Evolutionary conservation across 345 rosid species (phyloP), one percentile per base, ranked within the genome.

Genomic region (Leavenworthia alabamica): DNA sequence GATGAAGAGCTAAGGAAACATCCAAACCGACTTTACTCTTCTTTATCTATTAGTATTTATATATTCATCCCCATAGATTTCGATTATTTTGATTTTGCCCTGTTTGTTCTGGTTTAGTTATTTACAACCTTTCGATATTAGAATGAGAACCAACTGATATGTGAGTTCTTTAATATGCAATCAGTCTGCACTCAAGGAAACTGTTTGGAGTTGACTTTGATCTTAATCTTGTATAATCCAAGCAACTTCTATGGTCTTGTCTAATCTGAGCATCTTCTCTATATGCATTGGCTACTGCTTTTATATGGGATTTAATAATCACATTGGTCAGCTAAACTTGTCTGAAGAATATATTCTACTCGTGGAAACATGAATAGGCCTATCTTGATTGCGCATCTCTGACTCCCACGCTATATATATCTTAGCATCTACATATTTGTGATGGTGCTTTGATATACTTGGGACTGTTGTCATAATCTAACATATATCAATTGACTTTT

Each of bases 11-110:
- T 0, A 13, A 59, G 36, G 59, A 40, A 58, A 50, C 27, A 59
- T 37, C 46, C 54, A 42, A 50, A 48, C 57, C 57, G 56, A 60
- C 67, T 26, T 60, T 55, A 1, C 37, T 16, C 56, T n/a, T 35
- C 16, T 45, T 46, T 66, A 0, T 35, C 1, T 68, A 68, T 60
- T 43, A 1, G 0, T 60, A 33, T 60, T 60, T 60, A 1, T 16
- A 16, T 19, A 2, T 44, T 26, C 0, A 3, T 35, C 52, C 62
- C 56, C 20, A 10, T 4, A n/a, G 0, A n/a, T 39, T 0, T 28
- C 40, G 1, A 1, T 29, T 58, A 22, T 6, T 49, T 58, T 22
- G 1, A 23, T 49, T 67, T 22, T 14, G 28, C 36, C 44, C 51
- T 44, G 8, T 15, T 67, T 49, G 8, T 49, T 29, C 14, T 2